Base-by-base conservation (phyloP, 1,284 basidiomycete genomes). In the Rhizopogon hawkerae region DNA sequence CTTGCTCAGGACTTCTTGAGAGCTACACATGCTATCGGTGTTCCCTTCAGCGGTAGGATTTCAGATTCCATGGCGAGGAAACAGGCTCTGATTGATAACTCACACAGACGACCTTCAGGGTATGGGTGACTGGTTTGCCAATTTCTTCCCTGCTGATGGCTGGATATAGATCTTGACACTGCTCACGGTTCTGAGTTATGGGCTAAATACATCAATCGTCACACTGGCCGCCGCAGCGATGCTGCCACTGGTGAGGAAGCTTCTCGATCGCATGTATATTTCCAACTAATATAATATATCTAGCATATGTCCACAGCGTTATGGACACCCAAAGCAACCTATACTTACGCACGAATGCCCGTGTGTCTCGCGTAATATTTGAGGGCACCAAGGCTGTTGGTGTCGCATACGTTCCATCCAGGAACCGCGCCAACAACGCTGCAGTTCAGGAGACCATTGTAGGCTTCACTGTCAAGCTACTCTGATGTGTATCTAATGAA, bases 141-240 rank as follows among this genome's bases (percentile, higher is more conserved):
- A 41, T 41, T 37, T n/a, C 13, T 41, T 1, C 13, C 29, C 37
- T 9, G 39, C 41, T 23, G 45, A 48, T 35, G 11, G 6, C 6
- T 16, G 14, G 24, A 16, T 41, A 41, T 46, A 75, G 81, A 85
- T 62, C 70, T 82, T 39, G 65, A 71, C 49, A 82, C 81, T 34
- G 62, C 75, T n/a, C 77, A 85, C 55, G 81, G 71, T 14, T 75
- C 82, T 46, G 83, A 85, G 62, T 81, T 84, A 50, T 85, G 83
- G 83, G 81, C 82, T 38, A 85, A 86, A 61, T 86, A 85, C 59
- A 81, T 85, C 69, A 85, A 85, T 66, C 75, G 81, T 54, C 75
- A 83, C 56, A 85, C 82, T 23, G 83, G 83, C 49, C 71, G 83
- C 52, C 79, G 82, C 46, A 82, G 79, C 55, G 83, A 85, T 57